Evolutionary conservation across 495 filamentous ascomycete genomes (phyloP).

Genomic region (Astrocystis sublimbata): DNA sequence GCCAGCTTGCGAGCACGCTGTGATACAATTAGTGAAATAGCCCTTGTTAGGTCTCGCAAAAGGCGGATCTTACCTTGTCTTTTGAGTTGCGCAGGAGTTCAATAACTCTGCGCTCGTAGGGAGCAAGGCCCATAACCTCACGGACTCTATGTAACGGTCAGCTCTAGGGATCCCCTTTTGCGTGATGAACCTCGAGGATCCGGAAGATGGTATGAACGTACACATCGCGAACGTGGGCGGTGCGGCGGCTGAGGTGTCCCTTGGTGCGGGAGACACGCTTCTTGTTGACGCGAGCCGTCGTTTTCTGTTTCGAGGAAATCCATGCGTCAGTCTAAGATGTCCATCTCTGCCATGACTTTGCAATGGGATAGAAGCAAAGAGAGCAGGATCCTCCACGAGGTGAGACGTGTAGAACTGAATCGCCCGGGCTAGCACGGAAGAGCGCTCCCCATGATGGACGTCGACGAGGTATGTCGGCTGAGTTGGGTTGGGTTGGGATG

Average conservation of each 20-base stretch:
- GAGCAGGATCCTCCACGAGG: slow-evolving; percentile 63
- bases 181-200: too few relatives aligned
- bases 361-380: slow-evolving; percentile 28
- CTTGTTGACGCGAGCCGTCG: slow-evolving; percentile 82
- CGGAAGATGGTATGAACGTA: slow-evolving; percentile 3
- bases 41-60: not conserved
- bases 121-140: slow-evolving; percentile 92
- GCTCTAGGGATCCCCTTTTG: too few relatives aligned
- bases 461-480: not conserved
- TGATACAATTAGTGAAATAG: not conserved
- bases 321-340: slow-evolving; percentile 39
- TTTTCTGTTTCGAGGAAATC: slow-evolving; percentile 63
- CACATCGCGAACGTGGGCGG: slow-evolving; percentile 73
- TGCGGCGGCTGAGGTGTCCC: slow-evolving; percentile 89
- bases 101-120: slow-evolving; percentile 97
- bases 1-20: slow-evolving; percentile 93
- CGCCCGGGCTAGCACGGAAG: slow-evolving; percentile 5
- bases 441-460: slow-evolving; percentile 1
- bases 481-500: not conserved
- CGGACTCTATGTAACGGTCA: slow-evolving; percentile 70
- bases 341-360: slow-evolving; percentile 33
- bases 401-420: slow-evolving; percentile 50
- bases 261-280: slow-evolving; percentile 84
- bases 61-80: slow-evolving; percentile 62
- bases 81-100: slow-evolving; percentile 98